phyloP scores from a whole-genome alignment of 305 asterid species.

The Solanum hybrid region DNA sequence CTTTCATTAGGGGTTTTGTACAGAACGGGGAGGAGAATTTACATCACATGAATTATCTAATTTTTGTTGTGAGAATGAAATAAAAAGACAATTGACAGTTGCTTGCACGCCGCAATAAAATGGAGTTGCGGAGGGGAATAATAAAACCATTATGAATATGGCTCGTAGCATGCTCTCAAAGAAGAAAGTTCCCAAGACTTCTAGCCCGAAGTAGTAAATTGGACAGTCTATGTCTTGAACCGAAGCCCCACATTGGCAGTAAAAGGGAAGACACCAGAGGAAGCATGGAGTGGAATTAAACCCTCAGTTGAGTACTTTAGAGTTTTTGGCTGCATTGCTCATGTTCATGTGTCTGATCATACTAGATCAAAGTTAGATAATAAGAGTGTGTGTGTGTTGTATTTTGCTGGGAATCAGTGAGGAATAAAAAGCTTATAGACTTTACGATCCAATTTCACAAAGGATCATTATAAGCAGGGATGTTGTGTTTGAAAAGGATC shows the following conservation, averaged over 20 bases:
- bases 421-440: neutral
- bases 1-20: neutral
- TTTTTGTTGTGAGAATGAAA: neutral
- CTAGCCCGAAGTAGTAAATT: neutral
- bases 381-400: neutral
- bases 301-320: neutral
- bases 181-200: neutral
- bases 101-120: neutral
- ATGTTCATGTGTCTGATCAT: neutral
- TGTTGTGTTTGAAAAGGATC: neutral
- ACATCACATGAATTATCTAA: neutral
- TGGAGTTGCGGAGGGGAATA: neutral
- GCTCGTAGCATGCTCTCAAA: neutral
- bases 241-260: neutral
- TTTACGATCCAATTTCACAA: neutral
- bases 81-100: too few relatives aligned
- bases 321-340: neutral
- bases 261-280: neutral
- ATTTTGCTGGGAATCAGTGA: neutral
- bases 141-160: neutral
- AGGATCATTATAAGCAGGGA: neutral
- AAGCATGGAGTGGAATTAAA: neutral
- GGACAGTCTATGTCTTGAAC: neutral
- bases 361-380: neutral
- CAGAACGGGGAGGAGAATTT: neutral